Percentiles rank a stretch among this genome's conserved stretches.
Evolutionary conservation across 371 early-diverging fungal genomes (phyloP).

Genomic region (Chytridium lagenaria): DNA sequence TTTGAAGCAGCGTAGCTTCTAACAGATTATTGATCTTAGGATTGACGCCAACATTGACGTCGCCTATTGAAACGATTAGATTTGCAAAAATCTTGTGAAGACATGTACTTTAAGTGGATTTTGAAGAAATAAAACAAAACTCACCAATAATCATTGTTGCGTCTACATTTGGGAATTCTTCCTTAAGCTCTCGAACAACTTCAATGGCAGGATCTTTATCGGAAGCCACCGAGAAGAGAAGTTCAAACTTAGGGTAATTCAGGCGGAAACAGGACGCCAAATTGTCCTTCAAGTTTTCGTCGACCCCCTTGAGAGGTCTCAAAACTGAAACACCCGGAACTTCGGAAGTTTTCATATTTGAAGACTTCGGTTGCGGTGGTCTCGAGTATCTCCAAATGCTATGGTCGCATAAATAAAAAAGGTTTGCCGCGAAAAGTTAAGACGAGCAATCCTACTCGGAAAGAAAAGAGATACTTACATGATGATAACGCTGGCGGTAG

Average conservation of each 20-base stretch:
- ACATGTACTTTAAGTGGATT: too few species aligned
- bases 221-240: slow-evolving; percentile 85
- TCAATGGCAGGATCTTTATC: slow-evolving; percentile 76
- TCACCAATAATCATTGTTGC: slow-evolving; percentile 78
- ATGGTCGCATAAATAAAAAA: not conserved
- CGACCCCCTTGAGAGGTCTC: slow-evolving; percentile 91
- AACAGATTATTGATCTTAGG: slow-evolving; percentile 96
- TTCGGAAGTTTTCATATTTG: slow-evolving; percentile 7
- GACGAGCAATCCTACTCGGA: too few species aligned
- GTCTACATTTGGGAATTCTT: slow-evolving; percentile 71
- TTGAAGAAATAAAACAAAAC: slow-evolving; percentile 15
- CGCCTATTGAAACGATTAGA: slow-evolving; percentile 65
- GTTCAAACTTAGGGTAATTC: slow-evolving; percentile 80
- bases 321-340: slow-evolving; percentile 70
- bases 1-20: slow-evolving; percentile 77
- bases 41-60: slow-evolving; percentile 75
- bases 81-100: too few species aligned
- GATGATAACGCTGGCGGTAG: slow-evolving; percentile 16
- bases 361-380: slow-evolving; percentile 18
- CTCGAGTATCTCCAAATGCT: slow-evolving; percentile 14
- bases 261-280: slow-evolving; percentile 82
- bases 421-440: not conserved
- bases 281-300: slow-evolving; percentile 78
- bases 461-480: slow-evolving; percentile 23
- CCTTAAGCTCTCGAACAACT: slow-evolving; percentile 72